A percentile compares a stretch with the other conserved stretches of the same genome.
Conservation (phyloP, 1,139 yeast genomes). For the Blastobotrys arbuscula region DNA sequence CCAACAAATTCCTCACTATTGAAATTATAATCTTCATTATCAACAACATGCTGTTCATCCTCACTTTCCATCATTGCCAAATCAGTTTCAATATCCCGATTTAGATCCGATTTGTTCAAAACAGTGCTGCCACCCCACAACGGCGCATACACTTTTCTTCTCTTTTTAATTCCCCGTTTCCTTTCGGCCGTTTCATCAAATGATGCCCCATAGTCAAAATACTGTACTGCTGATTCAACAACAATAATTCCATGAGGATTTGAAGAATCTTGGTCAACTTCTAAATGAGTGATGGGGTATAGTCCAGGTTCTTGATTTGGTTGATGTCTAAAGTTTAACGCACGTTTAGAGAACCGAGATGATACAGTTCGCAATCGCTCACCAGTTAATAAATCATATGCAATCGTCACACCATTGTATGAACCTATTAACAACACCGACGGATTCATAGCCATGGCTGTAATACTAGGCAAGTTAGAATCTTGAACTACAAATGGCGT, state of each 20-base stretch:
- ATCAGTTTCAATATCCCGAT: constrained; percentile 27
- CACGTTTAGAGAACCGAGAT: constrained; percentile 43
- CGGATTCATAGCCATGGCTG: constrained; percentile 39
- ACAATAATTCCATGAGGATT: constrained; percentile 50
- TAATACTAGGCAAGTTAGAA: constrained; percentile 33
- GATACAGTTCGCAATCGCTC: constrained; percentile 46
- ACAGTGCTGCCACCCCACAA: constrained; percentile 5
- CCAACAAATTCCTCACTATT: constrained; percentile 27
- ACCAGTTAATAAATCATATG: constrained; percentile 62
- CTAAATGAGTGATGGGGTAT: constrained; percentile 41
- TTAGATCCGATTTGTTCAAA: constrained; percentile 12
- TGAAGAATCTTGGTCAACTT: constrained; percentile 40
- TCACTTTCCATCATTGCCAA: constrained; percentile 31
- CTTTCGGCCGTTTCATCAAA: constrained; percentile 21
- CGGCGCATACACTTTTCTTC: constrained; percentile 12
- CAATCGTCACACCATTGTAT: constrained; percentile 54
- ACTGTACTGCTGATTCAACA: constrained; percentile 54
- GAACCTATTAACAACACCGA: constrained; percentile 55
- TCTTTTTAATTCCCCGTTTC: constrained; percentile 30
- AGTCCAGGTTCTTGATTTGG: constrained; percentile 18
- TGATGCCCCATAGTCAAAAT: constrained; percentile 54
- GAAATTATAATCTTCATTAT: constrained; percentile 16
- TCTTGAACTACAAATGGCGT: constrained; percentile 30
- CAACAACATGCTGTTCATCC: constrained; percentile 34
- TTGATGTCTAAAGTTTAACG: constrained; percentile 29